Base-by-base conservation (phyloP, 23 red algal genomes). In the Cyanidiococcus yangmingshanensis region DNA sequence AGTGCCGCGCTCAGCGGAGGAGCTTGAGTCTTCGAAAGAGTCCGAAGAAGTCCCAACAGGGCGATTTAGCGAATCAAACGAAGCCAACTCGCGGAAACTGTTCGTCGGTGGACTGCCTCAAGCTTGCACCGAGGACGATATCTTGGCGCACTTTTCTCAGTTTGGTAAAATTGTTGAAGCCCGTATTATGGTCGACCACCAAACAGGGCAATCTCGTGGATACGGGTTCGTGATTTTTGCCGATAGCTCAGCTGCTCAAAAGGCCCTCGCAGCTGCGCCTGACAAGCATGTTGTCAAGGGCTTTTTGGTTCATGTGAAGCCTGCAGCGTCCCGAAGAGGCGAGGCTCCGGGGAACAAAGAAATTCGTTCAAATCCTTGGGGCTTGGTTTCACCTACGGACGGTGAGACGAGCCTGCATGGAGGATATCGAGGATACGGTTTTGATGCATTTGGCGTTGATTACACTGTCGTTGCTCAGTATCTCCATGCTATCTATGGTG, bases 201-300 rank as follows among this genome's bases (percentile, higher is more conserved):
- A 90, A 82, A 97, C 93, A 0, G 87, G 93, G 39, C 90, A 87
- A 68, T 91, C 88, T 2, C 39, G 87, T 2, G 93, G 93, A 51
- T 97, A 90, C 50, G 93, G 93, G 0, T 97, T 97, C 77, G 93
- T 97, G 45, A 90, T 88, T 15, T 97, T 88, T 67, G 71, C 77
- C 37, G 59, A 75, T 63, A 88, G 89, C 40, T 68, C 82, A 35
- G 87, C 82, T 18, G 85, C 90, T 39, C 82, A 83, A 39, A 74
- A 63, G 35, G 92, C 87, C 0, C 82, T 90, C 0, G 79, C 81
- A 38, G 45, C 82, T 0, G 83, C 83, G 3, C 74, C 45, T 27
- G 81, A 82, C 57, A 39, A 84, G 37, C 87, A 90, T 79, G 80
- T 88, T 1, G 90, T 97, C 74, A 51, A 87, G 79, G 87, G 77